These are phyloP conservation scores for Acaromyces ingoldii DNA, from an alignment of 1,284 basidiomycete genomes.

Conservation along the genomic window DNA sequence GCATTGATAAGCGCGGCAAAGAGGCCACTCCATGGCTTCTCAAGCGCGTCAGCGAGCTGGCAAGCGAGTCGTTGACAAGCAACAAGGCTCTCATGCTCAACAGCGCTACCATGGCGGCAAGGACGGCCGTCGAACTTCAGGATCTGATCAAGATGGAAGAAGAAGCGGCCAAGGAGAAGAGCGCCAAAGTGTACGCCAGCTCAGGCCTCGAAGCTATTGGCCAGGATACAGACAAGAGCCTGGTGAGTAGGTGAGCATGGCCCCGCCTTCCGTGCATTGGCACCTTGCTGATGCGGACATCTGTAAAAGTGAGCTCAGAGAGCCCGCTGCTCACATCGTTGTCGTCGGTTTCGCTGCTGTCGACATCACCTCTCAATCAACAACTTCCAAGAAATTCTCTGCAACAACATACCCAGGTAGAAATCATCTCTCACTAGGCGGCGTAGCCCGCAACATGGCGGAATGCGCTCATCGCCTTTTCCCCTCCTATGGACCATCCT, in stretches of 20 bases:
- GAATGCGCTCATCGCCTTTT: constrained; percentile 72
- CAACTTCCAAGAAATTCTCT: background rate
- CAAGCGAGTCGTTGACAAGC: constrained; percentile 58
- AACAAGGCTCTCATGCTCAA: constrained; percentile 88
- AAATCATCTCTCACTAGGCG: constrained; percentile 72
- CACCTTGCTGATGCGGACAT: too few relatives aligned
- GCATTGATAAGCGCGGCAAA: constrained; percentile 76
- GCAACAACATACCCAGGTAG: constrained; percentile 71
- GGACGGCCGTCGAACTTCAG: constrained; percentile 75
- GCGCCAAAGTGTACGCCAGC: background rate
- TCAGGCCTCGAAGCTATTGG: background rate
- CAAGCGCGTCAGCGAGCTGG: constrained; percentile 74
- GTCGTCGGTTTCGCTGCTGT: constrained; percentile 44
- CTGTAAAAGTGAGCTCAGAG: background rate
- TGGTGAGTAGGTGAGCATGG: background rate
- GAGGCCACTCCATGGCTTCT: constrained; percentile 94
- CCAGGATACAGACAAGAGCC: constrained; percentile 2
- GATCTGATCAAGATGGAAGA: constrained; percentile 58
- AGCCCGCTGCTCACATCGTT: constrained; percentile 11
- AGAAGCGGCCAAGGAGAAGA: constrained; percentile 49
- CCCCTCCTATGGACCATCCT: too few relatives aligned
- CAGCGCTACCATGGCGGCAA: constrained; percentile 77
- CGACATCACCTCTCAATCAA: constrained; percentile 37
- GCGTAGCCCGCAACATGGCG: constrained; percentile 89
- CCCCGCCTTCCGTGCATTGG: too few relatives aligned